Evolutionary conservation across 305 asterid species (phyloP), one percentile per base, ranked within the genome.

Genomic region (Plantago lanceolata): DNA sequence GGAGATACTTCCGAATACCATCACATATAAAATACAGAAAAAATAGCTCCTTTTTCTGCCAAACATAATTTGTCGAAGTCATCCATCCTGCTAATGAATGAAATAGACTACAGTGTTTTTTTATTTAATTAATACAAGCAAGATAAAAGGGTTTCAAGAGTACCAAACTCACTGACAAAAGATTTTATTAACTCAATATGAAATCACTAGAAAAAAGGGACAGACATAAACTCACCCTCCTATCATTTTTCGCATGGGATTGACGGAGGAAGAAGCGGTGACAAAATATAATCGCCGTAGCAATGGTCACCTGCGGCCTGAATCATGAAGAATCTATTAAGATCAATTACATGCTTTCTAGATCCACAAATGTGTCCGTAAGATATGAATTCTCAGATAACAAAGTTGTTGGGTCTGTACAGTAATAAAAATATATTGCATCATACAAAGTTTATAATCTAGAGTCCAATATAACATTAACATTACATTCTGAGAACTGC

Each of bases 231-330:
- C 96, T 84, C 63, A 89, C 98, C 88, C 96, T 84, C 75, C 95
- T 75, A 61, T 92, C 97, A 73, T 92, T 87, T 82, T 78, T 85
- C 14, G 82, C 77, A 79, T 85, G 98, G 54, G 98, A 92, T 57
- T 89, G 98, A n/a, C 91, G 94, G 66, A 81, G 94, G 76, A 92
- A 92, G 85, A 92, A 92, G 64, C 98, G 97, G 64, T 92, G 98
- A 73, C 95, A 92, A 78, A 89, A 92, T 81, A 92, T 82, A 57
- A 92, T 92, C 58, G 98, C 94, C 4, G 98, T 92, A 18, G 97
- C 98, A 81, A 92, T 92, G 13, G 98, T 92, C 45, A 92, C 95
- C 80, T 92, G 98, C 18, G 97, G 98, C 84, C 98, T 92, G 97
- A 91, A 85, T 68, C 58, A 73, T 66, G 62, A 71, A 76, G 64